Conservation (phyloP, 2,329 filamentous ascomycete species). For the Mariannaea elegans region DNA sequence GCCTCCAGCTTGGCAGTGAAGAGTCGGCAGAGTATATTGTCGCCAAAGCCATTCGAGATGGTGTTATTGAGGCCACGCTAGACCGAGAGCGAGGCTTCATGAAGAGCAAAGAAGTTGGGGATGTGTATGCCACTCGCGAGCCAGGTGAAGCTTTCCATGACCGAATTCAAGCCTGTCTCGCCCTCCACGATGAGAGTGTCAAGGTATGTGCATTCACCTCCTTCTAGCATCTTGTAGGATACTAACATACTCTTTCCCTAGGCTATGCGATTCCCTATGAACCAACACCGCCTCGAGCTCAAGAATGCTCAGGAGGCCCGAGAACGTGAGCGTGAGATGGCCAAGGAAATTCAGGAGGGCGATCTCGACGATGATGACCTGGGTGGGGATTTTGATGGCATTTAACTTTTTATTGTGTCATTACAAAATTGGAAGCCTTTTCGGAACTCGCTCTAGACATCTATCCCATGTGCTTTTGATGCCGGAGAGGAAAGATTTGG, state of each 20-base stretch:
- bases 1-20: slow-evolving; percentile 90
- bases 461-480: slow-evolving; percentile 14
- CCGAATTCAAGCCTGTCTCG: slow-evolving; percentile 89
- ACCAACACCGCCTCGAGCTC: slow-evolving; percentile 94
- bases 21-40: slow-evolving; percentile 99
- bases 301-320: slow-evolving; percentile 99
- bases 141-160: slow-evolving; percentile 98
- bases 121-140: slow-evolving; percentile 95
- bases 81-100: slow-evolving; percentile 96
- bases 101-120: slow-evolving; percentile 97
- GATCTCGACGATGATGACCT: slow-evolving; percentile 97
- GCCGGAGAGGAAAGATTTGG: not conserved
- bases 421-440: slow-evolving; percentile 20
- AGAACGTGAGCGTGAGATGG: slow-evolving; percentile 94
- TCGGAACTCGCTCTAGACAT: slow-evolving; percentile 18
- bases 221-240: not conserved
- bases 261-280: slow-evolving; percentile 99
- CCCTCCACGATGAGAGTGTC: slow-evolving; percentile 95
- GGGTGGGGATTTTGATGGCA: slow-evolving; percentile 93
- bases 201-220: slow-evolving; percentile 67
- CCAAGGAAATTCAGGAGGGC: slow-evolving; percentile 98
- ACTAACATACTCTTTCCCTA: slow-evolving; percentile 46
- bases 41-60: slow-evolving; percentile 96
- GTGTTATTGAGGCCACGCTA: slow-evolving; percentile 93
- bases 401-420: slow-evolving; percentile 64